Evolutionary conservation across 176 grass and related monocot genomes (phyloP), one percentile per base, ranked within the genome.

Genomic region (Puccinellia tenuiflora): DNA sequence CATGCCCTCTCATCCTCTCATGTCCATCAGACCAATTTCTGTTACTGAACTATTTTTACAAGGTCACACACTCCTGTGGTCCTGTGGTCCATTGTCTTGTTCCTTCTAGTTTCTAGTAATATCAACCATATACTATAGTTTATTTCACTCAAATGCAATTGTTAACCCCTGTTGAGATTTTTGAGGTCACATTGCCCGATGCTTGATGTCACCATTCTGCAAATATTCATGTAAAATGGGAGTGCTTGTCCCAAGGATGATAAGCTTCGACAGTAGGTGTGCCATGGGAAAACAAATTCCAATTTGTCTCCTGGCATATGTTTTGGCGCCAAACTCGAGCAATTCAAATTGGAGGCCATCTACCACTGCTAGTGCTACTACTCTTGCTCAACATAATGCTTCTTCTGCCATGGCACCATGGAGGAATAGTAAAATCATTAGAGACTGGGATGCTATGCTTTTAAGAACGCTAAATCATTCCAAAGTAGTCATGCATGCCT

Each of bases 191-290:
- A n/a, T 11, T 31, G 22, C 5, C 53, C 85, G 31, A 88, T 1
- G 80, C 54, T 81, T 85, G 89, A 88, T 90, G 88, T 86, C 88
- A 90, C 67, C 80, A 77, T 83, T 21, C 64, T 35, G 88, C 67
- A 68, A 72, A 31, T 46, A 84, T 30, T 20, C 31, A 62, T 72
- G 70, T 77, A 75, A 74, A 30, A 46, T 21, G 76, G 85, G 68
- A 77, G 40, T 54, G 13, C 21, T 4, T 37, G n/a, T 0, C 31
- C 38, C 72, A 59, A 59, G 29, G 66, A 83, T 31, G 53, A 43
- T 78, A 83, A 83, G 54, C 37, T 83, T 62, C 52, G 51, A 61
- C 70, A n/a, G n/a, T n/a, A n/a, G n/a, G n/a, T n/a, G n/a, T n/a
- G n/a, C 83, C 82, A 85, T 42, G 78, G 72, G 63, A 35, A 40